These are phyloP conservation scores for Excoecaria cochinchinensis DNA, from an alignment of 345 rosid genomes.

Conservation along the genomic window DNA sequence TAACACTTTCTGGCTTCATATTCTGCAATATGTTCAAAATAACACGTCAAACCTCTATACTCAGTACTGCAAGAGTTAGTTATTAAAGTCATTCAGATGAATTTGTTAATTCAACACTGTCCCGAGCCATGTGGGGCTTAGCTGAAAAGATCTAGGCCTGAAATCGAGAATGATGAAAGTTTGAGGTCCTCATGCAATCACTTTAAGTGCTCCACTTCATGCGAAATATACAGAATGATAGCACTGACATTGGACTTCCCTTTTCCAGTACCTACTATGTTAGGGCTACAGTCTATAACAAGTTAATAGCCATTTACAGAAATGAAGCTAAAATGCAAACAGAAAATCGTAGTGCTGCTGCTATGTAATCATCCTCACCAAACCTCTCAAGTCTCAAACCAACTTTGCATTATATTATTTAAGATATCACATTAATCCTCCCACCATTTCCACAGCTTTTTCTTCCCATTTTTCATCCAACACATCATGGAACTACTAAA, in stretches of 20 bases:
- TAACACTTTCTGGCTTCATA: constrained; percentile 52
- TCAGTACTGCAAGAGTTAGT: background rate
- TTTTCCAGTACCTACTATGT: no score
- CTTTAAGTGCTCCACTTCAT: no score
- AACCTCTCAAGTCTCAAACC: background rate
- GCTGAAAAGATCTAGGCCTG: background rate
- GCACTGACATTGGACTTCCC: no score
- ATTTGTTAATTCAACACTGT: background rate
- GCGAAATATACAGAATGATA: no score
- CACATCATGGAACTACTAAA: background rate
- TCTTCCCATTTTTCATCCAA: background rate
- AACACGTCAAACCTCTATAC: background rate
- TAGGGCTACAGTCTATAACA: no score
- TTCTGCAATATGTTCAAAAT: constrained; percentile 46
- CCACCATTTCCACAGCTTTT: background rate
- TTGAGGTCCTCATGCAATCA: no score
- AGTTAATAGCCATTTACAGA: no score
- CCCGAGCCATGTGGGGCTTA: background rate
- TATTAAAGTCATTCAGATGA: background rate
- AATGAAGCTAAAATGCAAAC: no score
- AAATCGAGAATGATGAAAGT: background rate
- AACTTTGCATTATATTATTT: background rate
- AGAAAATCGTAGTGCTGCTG: no score
- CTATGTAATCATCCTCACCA: background rate
- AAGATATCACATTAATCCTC: background rate